A percentile compares a stretch with the other conserved stretches of the same genome.
phyloP scores from a whole-genome alignment of 78 protist genomes.

The Neovahlkampfia damariscottae region DNA sequence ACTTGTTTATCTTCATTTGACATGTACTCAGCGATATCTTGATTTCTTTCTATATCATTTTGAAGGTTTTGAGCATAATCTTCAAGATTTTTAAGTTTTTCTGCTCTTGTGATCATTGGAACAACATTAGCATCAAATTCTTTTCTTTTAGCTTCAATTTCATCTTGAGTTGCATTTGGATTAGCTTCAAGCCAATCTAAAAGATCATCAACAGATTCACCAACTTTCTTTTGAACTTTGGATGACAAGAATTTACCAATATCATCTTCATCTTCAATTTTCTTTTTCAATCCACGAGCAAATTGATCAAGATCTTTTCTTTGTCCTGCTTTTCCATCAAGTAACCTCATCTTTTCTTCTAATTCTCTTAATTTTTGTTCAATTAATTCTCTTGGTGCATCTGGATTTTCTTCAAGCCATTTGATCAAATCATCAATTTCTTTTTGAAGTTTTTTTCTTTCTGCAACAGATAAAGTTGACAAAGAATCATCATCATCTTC shows the following conservation, averaged over 20 bases:
- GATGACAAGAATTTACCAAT: no score
- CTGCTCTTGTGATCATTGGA: background rate
- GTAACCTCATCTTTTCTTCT: background rate
- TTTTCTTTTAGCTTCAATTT: background rate
- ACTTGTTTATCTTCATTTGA: no score
- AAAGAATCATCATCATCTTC: no score
- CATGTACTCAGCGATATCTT: no score
- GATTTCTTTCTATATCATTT: no score
- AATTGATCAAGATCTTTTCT: background rate
- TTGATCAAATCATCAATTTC: background rate
- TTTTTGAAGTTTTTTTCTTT: background rate
- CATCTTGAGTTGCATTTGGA: constrained; percentile 2
- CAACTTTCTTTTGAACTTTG: background rate
- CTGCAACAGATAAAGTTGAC: no score
- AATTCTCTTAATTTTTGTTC: background rate
- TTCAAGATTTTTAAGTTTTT: background rate
- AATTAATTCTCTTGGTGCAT: background rate
- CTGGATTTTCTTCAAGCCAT: background rate
- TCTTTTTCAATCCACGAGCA: background rate
- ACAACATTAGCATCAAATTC: background rate
- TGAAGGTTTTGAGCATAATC: background rate
- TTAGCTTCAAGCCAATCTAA: background rate
- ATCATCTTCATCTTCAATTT: background rate
- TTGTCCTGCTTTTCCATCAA: background rate
- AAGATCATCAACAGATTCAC: background rate